phyloP scores from a whole-genome alignment of 164 flowering plant genomes.

The Umbilicus rupestris region DNA sequence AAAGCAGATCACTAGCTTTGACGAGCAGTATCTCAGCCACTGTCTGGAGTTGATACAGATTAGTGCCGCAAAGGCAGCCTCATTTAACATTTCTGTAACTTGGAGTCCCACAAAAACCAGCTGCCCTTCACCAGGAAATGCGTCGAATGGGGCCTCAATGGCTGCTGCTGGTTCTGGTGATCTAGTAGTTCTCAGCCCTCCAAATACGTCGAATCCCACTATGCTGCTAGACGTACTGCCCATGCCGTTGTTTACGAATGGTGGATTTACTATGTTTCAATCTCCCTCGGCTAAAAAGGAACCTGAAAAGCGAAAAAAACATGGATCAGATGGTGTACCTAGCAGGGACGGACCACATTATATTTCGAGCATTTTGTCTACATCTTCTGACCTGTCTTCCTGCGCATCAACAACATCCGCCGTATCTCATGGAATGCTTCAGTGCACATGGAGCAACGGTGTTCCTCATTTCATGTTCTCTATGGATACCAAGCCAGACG shows the following conservation, averaged over 20 bases:
- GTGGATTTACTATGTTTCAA: slow-evolving; percentile 15
- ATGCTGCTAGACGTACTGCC: no score
- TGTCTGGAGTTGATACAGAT: slow-evolving; percentile 49
- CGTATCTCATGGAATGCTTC: slow-evolving; percentile 59
- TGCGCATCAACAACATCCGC: no score
- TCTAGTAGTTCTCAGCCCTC: no score
- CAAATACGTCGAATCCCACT: no score
- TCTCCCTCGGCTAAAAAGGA: slow-evolving; percentile 18
- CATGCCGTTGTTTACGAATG: no score
- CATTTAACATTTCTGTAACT: slow-evolving; percentile 23
- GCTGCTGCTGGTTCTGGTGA: no score
- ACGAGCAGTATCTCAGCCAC: slow-evolving; percentile 48
- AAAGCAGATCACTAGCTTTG: slow-evolving; percentile 38
- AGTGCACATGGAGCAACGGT: slow-evolving; percentile 52
- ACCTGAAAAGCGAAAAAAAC: background rate
- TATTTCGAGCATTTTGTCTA: slow-evolving; percentile 28
- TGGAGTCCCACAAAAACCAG: slow-evolving; percentile 24
- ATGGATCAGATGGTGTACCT: no score
- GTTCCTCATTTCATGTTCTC: slow-evolving; percentile 61
- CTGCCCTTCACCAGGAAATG: slow-evolving; percentile 16
- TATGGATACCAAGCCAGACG: slow-evolving; percentile 46
- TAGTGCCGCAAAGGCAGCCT: slow-evolving; percentile 33
- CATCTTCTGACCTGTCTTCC: slow-evolving; percentile 33
- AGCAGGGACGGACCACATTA: slow-evolving; percentile 32
- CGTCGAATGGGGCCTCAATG: slow-evolving; percentile 20